These are phyloP conservation scores for Amphibolis antarctica DNA, from an alignment of 106 monocot species.

Conservation along the genomic window DNA sequence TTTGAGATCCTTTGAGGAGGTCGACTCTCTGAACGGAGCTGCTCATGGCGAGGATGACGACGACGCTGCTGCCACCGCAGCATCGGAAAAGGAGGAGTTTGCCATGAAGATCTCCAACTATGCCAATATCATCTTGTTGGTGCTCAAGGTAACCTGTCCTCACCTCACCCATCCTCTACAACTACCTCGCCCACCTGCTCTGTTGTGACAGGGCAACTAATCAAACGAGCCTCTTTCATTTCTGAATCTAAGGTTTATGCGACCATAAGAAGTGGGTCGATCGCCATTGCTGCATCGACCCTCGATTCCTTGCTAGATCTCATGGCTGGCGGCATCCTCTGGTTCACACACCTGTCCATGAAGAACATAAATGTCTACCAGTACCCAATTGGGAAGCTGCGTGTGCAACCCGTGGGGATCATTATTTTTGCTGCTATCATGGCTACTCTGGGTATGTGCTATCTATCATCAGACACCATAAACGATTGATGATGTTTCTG, in stretches of 20 bases:
- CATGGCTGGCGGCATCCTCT: constrained; percentile 89
- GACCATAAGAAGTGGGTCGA: constrained; percentile 68
- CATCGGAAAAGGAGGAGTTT: constrained; percentile 48
- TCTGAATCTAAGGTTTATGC: constrained; percentile 54
- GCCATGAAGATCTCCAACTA: constrained; percentile 87
- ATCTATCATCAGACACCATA: background rate
- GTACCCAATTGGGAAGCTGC: constrained; percentile 90
- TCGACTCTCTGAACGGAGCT: constrained; percentile 31
- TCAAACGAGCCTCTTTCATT: background rate
- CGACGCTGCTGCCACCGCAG: constrained; percentile 14
- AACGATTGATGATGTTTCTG: too few species aligned
- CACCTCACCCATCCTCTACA: background rate
- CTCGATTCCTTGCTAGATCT: constrained; percentile 92
- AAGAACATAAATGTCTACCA: constrained; percentile 76
- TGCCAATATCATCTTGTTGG: constrained; percentile 61
- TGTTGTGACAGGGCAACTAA: background rate
- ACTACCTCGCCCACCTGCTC: background rate
- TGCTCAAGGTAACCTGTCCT: constrained; percentile 48
- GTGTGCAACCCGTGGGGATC: constrained; percentile 90
- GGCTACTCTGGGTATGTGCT: constrained; percentile 71
- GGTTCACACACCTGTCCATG: constrained; percentile 87
- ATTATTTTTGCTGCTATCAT: constrained; percentile 90
- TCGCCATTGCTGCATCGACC: constrained; percentile 90
- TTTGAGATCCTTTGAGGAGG: constrained; percentile 72
- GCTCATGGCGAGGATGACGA: constrained; percentile 24